Evolutionary conservation across 129 eudicot genomes (phyloP), one percentile per base, ranked within the genome.

Genomic region (Lactuca saligna): DNA sequence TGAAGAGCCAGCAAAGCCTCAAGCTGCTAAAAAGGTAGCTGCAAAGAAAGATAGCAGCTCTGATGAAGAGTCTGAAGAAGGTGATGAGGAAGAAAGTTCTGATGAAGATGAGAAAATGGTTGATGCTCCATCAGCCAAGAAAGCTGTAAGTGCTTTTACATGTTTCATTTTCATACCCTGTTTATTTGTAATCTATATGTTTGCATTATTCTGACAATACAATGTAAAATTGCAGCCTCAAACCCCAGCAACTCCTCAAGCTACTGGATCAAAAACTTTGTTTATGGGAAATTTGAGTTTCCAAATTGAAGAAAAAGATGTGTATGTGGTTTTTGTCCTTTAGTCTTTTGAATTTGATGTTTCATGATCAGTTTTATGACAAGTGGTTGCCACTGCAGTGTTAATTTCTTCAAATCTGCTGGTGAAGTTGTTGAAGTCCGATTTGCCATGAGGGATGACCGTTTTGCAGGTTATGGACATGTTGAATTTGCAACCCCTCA

Each of bases 391-490:
- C 38, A 13, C 9, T 63, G 25, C 90, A 94, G 99, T 14, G 58
- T 69, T 66, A 57, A 82, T n/a, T 90, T 94, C 66, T 94, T 94
- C 76, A 82, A 94, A 60, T 82, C 68, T 38, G 84, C 65, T 15
- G 99, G 96, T 17, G 96, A 90, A 83, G 71, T 94, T 75, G 80
- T 63, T 53, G 90, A 76, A 2, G 81, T 90, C 10, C 90, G 97
- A 61, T 85, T 94, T 74, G 75, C 93, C 10, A 39, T 72, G 32
- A 80, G 68, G 51, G 66, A 61, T 15, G 91, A 82, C n/a, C 63
- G 66, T 13, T 87, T 94, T 67, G 87, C 82, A 62, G 99, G 99
- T 25, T 94, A 71, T 72, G 99, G 93, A n/a, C 97, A 89, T 72
- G 92, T 90, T 76, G 97, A 94, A 66, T 90, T 94, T 57, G 81